Evolutionary conservation across 768 basidiomycete species (phyloP).

Genomic region (Russula sp.): DNA sequence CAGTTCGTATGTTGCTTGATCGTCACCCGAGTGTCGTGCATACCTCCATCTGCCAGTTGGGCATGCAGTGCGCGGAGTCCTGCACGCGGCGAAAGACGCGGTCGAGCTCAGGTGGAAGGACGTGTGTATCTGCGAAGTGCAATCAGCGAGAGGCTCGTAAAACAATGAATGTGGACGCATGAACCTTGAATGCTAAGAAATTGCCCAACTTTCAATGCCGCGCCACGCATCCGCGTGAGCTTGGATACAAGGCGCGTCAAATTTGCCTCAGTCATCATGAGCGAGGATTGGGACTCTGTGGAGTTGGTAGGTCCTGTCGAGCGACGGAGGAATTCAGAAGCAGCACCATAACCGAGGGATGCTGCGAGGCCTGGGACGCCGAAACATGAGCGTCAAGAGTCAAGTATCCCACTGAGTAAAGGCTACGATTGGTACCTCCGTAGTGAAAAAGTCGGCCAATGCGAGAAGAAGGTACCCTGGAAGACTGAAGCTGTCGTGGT

Average conservation of each 20-base stretch:
- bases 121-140: slow-evolving; percentile 62
- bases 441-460: slow-evolving; percentile 91
- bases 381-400: not conserved
- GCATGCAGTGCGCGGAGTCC: slow-evolving; percentile 97
- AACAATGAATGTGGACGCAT: not conserved
- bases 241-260: slow-evolving; percentile 85
- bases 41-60: slow-evolving; percentile 97
- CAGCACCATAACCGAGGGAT: slow-evolving; percentile 82
- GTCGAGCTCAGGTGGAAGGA: slow-evolving; percentile 82
- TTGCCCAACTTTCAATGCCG: slow-evolving; percentile 93
- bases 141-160: not conserved
- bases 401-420: not conserved
- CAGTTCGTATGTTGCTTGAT: not conserved
- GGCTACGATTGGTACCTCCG: slow-evolving; percentile 48
- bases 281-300: slow-evolving; percentile 33
- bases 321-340: slow-evolving; percentile 75
- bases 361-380: slow-evolving; percentile 70
- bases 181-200: slow-evolving; percentile 94
- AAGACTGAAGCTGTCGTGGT: slow-evolving; percentile 56
- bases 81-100: slow-evolving; percentile 86
- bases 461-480: slow-evolving; percentile 85
- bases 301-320: slow-evolving; percentile 31
- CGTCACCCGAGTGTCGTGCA: slow-evolving; percentile 9
- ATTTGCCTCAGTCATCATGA: slow-evolving; percentile 90
- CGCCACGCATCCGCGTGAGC: slow-evolving; percentile 92